Percentiles rank a stretch among this genome's conserved stretches.
These are phyloP conservation scores for Beauveria medogensis DNA, from an alignment of 2,329 filamentous ascomycete genomes.

Conservation along the genomic window DNA sequence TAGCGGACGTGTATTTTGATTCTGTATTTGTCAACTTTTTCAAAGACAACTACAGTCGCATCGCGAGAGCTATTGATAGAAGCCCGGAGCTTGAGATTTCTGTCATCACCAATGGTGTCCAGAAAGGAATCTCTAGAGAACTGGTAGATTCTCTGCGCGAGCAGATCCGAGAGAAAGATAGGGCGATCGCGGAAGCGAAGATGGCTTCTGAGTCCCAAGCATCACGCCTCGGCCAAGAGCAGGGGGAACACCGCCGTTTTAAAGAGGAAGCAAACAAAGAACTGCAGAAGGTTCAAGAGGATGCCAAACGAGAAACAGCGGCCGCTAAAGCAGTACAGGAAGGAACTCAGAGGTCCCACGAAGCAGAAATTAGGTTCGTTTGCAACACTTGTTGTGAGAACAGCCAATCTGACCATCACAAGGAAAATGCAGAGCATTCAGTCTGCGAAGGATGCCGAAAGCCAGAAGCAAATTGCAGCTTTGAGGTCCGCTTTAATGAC, in stretches of 20 bases:
- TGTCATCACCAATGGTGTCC: conserved; percentile 66
- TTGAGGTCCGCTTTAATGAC: conserved; percentile 16
- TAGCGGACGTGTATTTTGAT: conserved; percentile 82
- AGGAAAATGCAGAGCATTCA: conserved; percentile 28
- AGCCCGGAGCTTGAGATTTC: conserved; percentile 84
- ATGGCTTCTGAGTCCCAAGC: conserved; percentile 38
- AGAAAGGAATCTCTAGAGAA: conserved; percentile 89
- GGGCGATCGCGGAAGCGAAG: conserved; percentile 38
- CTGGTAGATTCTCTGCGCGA: conserved; percentile 76
- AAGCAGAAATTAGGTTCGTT: conserved; percentile 51
- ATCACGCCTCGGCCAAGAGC: conserved; percentile 60
- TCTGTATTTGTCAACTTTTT: conserved; percentile 83
- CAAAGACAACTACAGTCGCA: conserved; percentile 88
- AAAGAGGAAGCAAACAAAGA: conserved; percentile 51
- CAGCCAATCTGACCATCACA: conserved; percentile 13
- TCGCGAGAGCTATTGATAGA: conserved; percentile 78
- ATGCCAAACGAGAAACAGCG: conserved; percentile 37
- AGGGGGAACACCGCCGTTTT: conserved; percentile 60
- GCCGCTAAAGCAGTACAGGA: conserved; percentile 50
- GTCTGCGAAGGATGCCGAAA: conserved; percentile 19
- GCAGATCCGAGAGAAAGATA: conserved; percentile 66
- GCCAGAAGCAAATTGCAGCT: conserved; percentile 21
- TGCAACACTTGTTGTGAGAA: neutral
- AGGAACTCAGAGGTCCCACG: conserved; percentile 60
- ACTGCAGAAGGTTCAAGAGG: conserved; percentile 24